phyloP scores from a whole-genome alignment of 768 basidiomycete genomes.

The Clitopilus passeckerianus region DNA sequence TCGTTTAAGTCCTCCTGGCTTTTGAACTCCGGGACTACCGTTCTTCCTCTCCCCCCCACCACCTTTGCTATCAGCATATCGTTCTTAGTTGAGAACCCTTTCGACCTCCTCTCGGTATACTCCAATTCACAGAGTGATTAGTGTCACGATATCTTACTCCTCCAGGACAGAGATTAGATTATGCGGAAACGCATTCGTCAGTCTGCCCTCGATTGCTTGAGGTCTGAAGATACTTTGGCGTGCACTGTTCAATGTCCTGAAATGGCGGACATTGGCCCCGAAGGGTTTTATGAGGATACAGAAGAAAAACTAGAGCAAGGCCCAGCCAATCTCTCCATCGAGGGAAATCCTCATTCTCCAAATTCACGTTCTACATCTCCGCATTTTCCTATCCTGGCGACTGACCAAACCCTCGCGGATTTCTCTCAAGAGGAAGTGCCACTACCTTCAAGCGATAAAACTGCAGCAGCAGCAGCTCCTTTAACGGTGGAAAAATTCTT shows the following conservation, averaged over 20 bases:
- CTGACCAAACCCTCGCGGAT: too few relatives aligned
- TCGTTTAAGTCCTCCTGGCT: not conserved
- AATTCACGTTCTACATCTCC: too few relatives aligned
- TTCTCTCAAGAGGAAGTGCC: not conserved
- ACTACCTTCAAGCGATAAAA: not conserved
- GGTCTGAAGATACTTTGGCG: not conserved
- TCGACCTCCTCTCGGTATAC: not conserved
- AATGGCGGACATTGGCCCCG: not conserved
- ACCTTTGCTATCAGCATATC: not conserved
- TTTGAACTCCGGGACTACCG: not conserved
- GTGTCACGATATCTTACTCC: not conserved
- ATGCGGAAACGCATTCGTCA: not conserved
- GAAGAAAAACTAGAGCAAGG: too few relatives aligned
- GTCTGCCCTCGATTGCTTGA: not conserved
- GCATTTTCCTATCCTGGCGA: too few relatives aligned
- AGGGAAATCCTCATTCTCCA: too few relatives aligned
- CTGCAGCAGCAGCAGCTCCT: slow-evolving; percentile 8
- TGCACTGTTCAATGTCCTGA: too few relatives aligned
- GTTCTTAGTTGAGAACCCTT: not conserved
- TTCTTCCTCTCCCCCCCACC: not conserved
- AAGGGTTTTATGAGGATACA: too few relatives aligned
- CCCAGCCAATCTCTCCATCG: too few relatives aligned
- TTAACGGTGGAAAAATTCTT: slow-evolving; percentile 27
- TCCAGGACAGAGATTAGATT: not conserved
- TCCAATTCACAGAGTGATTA: not conserved